A percentile compares a stretch with the other conserved stretches of the same genome.
These are phyloP conservation scores for Erodium maritimum DNA, from an alignment of 345 rosid species.

Conservation along the genomic window DNA sequence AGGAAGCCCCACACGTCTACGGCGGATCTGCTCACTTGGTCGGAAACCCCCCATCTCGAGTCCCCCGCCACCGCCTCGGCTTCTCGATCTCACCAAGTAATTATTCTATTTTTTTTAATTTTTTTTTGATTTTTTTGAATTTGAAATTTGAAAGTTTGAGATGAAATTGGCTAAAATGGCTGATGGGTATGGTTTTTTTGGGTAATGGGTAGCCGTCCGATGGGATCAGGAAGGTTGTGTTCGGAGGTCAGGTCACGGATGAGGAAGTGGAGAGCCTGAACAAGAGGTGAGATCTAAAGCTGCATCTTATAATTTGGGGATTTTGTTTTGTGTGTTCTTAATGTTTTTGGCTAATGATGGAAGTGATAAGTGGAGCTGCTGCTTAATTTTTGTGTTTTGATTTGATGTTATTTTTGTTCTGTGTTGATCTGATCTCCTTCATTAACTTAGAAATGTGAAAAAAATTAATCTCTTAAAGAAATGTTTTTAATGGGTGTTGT, in stretches of 20 bases:
- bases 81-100: conserved; percentile 60
- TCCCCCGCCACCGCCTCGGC: conserved; percentile 20
- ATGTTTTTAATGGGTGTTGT: too few species aligned
- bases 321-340: too few species aligned
- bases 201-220: conserved; percentile 58
- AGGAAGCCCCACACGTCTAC: conserved; percentile 80
- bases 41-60: conserved; percentile 47
- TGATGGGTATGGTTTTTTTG: neutral
- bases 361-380: neutral
- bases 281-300: conserved; percentile 54
- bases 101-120: neutral
- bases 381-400: neutral
- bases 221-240: conserved; percentile 88
- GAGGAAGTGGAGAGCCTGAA: conserved; percentile 81
- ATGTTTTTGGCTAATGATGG: too few species aligned
- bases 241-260: conserved; percentile 96
- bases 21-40: conserved; percentile 87
- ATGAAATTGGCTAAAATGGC: neutral
- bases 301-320: neutral
- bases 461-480: too few species aligned
- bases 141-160: too few species aligned
- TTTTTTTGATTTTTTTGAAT: neutral
- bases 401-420: neutral
- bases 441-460: too few species aligned
- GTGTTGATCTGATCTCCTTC: too few species aligned